Evolutionary conservation across 1,139 yeast genomes (phyloP), one percentile per base, ranked within the genome.

Genomic region (Blastobotrys capitulatus): DNA sequence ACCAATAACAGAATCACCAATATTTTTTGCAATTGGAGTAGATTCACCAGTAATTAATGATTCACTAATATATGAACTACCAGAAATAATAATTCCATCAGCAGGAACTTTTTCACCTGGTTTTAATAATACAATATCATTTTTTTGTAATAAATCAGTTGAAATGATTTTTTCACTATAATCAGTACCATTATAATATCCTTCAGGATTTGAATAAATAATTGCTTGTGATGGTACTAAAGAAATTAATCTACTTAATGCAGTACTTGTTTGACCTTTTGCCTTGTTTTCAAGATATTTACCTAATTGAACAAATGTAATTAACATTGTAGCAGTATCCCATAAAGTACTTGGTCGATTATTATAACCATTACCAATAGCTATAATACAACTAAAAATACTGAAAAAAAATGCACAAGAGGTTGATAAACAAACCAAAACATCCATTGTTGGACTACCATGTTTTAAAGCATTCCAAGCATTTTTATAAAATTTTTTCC

Each of bases 71-170:
- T 86, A 95, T 0, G 96, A 79, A 53, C 77, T 78, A 8, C 98
- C 98, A 54, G 75, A 74, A 1, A 84, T 68, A 20, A 94, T 80
- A 8, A 74, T 63, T 35, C 98, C 99, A 71, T 94, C 99, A 0
- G 96, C 90, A 0, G 97, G 96, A 5, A 94, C 77, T 58, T 82
- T 87, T 48, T 83, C 83, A 12, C 98, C 98, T 0, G 98, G 95
- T 44, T 81, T 72, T 6, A 92, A 77, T 38, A 87, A 75, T 0
- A 89, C 84, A 39, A 86, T 74, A 65, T 94, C 98, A 57, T 80
- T 78, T 9, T 76, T 70, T 65, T 94, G 96, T 43, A 92, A 69
- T 52, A 87, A 74, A 57, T 88, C 96, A 27, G 89, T 79, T 26
- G 85, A 74, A 18, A 94, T 77, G 10, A 42, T 64, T 52, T 57